Base-by-base conservation (phyloP, 352 stramenopile genomes). In the Lagenidium giganteum region DNA sequence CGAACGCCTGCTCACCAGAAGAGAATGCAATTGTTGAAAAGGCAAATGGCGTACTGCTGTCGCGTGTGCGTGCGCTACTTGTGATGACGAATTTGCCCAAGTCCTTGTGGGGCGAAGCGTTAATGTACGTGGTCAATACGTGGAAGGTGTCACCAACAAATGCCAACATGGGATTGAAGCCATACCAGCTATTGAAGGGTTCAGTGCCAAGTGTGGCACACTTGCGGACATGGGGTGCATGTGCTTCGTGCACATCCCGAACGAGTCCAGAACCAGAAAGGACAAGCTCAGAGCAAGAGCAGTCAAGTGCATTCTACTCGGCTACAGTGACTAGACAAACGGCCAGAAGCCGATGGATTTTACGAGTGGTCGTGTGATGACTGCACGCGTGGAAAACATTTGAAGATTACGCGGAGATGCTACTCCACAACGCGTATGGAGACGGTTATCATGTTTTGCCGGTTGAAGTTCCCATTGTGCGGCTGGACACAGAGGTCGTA, bases 21-120 rank as follows among this genome's bases (percentile, higher is more conserved):
- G 57, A 58, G 20, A 62, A 58, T 5, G 12, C 23, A 0, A 52
- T 66, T 11, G 43, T 58, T 1, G 46, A 66, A 27, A 34, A 28
- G 0, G 36, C 26, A 1, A 53, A 53, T 9, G 45, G 36, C n/a
- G 21, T 36, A 1, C 17, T 42, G 2, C n/a, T 18, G 14, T 24
- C 20, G 8, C 27, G 39, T 9, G n/a, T 59, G 13, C 42, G 47
- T 17, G 42, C 39, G 14, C 18, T 67, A 6, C 20, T 67, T 0
- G 17, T 43, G 11, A 41, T 46, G 13, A 62, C 47, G 0, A 8
- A 38, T 6, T 22, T 54, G 25, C 47, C 51, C 2, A 36, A 53
- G 5, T 22, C 52, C 5, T 23, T 61, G 22, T 66, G 51, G 42
- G 46, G n/a, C 20, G 37, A 46, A n/a, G 44, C 44, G 9, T 42